Conservation (phyloP, 1,139 yeast genomes). For the Candida smagusa region DNA sequence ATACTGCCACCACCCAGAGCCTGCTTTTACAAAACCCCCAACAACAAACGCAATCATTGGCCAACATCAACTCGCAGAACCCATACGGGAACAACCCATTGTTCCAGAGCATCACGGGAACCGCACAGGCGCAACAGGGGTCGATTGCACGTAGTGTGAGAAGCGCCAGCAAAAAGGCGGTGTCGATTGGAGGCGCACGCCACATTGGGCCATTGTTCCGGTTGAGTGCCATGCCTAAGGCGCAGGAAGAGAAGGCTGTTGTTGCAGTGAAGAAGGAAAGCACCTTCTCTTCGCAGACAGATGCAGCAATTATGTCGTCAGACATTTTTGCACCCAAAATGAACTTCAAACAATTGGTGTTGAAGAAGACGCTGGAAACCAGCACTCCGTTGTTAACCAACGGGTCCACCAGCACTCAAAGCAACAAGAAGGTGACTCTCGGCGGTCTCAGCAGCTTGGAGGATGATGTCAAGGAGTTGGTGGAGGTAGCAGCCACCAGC, state of each 20-base stretch:
- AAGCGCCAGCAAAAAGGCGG: conserved; percentile 44
- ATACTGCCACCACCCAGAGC: conserved; percentile 5
- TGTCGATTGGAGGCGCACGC: conserved; percentile 55
- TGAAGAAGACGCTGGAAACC: conserved; percentile 40
- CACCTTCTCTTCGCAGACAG: conserved; percentile 39
- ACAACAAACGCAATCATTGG: conserved; percentile 29
- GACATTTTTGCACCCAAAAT: conserved; percentile 68
- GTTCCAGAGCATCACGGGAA: conserved; percentile 43
- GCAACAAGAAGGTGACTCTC: conserved; percentile 38
- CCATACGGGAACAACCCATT: conserved; percentile 75
- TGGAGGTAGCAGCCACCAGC: not conserved
- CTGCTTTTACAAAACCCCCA: conserved; percentile 16
- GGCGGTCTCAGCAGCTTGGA: conserved; percentile 14
- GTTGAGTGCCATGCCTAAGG: conserved; percentile 17
- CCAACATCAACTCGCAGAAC: conserved; percentile 54
- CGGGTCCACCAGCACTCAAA: conserved; percentile 4
- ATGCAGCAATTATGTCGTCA: conserved; percentile 66
- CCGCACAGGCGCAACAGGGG: conserved; percentile 4
- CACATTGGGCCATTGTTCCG: conserved; percentile 51
- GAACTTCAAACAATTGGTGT: conserved; percentile 54
- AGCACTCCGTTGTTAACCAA: conserved; percentile 10
- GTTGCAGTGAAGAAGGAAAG: conserved; percentile 11
- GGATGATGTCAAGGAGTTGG: conserved; percentile 1
- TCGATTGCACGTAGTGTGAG: not conserved
- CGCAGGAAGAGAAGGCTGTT: conserved; percentile 4